Conservation (phyloP, 2,329 filamentous ascomycete genomes). For the Coleophoma crateriformis region DNA sequence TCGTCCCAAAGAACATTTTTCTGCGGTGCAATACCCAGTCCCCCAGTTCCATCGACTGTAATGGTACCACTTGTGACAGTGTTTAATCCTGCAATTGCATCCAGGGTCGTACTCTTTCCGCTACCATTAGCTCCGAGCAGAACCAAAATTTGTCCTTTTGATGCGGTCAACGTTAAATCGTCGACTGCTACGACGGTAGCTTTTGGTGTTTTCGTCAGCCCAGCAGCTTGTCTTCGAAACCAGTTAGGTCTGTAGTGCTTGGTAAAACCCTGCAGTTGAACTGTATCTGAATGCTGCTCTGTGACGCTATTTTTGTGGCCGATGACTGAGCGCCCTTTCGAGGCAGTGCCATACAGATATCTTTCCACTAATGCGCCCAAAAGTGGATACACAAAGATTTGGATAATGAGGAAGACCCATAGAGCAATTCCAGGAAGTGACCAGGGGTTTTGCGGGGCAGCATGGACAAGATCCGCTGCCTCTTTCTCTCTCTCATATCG, state of each 20-base stretch:
- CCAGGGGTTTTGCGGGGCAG: constrained; percentile 62
- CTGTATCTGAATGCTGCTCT: constrained; percentile 36
- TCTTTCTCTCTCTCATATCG: constrained; percentile 63
- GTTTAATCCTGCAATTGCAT: constrained; percentile 79
- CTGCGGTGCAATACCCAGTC: constrained; percentile 82
- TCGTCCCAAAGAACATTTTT: constrained; percentile 94
- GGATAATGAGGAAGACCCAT: constrained; percentile 71
- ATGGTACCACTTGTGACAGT: constrained; percentile 73
- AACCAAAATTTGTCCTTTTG: constrained; percentile 77
- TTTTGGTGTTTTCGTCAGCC: constrained; percentile 31
- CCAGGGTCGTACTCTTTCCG: constrained; percentile 85
- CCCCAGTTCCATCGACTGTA: constrained; percentile 69
- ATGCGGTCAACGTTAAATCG: constrained; percentile 63
- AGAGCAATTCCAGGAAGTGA: constrained; percentile 67
- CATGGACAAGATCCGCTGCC: constrained; percentile 54
- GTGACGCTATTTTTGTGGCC: constrained; percentile 18
- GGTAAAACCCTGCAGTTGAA: constrained; percentile 67
- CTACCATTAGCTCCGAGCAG: constrained; percentile 85
- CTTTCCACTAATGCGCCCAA: constrained; percentile 72
- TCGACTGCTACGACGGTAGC: constrained; percentile 76
- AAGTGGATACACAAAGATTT: constrained; percentile 73
- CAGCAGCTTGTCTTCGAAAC: constrained; percentile 42
- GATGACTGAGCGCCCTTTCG: constrained; percentile 50
- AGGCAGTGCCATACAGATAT: constrained; percentile 69
- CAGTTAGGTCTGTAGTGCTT: constrained; percentile 71